Evolutionary conservation across 1,284 basidiomycete genomes (phyloP), one percentile per base, ranked within the genome.

Genomic region (Trametes sp.): DNA sequence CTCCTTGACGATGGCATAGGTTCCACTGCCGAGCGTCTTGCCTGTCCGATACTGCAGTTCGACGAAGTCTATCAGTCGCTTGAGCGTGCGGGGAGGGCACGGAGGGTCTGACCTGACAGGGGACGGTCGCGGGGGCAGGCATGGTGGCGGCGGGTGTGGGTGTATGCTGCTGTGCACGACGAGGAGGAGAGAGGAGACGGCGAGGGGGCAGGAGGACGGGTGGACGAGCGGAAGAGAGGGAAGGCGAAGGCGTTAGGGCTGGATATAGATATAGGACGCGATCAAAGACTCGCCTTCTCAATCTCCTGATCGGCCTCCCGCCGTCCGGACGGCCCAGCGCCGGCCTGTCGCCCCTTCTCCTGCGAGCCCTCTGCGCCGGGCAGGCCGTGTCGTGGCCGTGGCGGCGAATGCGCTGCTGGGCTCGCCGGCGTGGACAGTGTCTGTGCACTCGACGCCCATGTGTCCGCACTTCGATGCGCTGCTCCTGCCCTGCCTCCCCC

Each of bases 1-100:
- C 81, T 98, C 97, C 77, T 95, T 95, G 64, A 95, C 93, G 72
- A 95, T 93, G 63, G 93, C 92, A 74, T 95, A 96, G 10, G 92
- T 98, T 53, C 93, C 96, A 77, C 93, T 96, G 35, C 96, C 94
- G 35, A 96, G 84, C 5, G 92, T 95, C 78, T 90, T 93, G 66
- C 94, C 94, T n/a, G 94, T 96, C 73, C 94, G 93, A 75, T 96
- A 96, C 93, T 96, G 72, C 16, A 14, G 24, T 14, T 23, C 19
- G 28, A 53, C 33, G 49, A 24, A 23, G 56, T 58, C 53, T 63
- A 68, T 59, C 66, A 69, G 68, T 42, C n/a, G 63, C 49, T 23
- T 16, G 45, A 10, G 50, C 46, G 35, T n/a, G 54, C 29, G 41
- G 45, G 35, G 58, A 38, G 46, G 19, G 23, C 21, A 33, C 21